Base-by-base conservation (phyloP, 2,329 filamentous ascomycete genomes). In the Cucurbitaria berberidis region DNA sequence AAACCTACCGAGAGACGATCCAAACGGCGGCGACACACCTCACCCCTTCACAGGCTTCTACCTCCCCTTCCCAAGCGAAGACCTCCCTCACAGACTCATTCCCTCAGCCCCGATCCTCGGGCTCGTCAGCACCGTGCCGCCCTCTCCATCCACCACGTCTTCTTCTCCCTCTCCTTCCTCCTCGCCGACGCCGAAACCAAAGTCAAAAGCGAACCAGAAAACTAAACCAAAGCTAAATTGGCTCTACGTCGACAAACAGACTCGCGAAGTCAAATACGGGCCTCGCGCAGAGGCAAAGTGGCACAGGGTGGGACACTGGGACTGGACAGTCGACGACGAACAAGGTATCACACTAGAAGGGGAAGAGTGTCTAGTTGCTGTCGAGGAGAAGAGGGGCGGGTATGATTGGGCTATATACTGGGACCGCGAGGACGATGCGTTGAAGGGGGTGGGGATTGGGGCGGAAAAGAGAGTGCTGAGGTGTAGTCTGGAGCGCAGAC, bases 231-330 rank as follows among this genome's bases (percentile, higher is more conserved):
- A 86, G 69, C 71, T 89, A 47, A 88, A 88, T 57, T 89, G 87
- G 87, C 80, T 89, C 18, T 89, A 86, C 62, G 81, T 84, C 2
- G 84, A 89, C 66, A 81, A 79, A 30, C 73, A 83, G 13, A 87
- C 85, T 1, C 74, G 83, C 39, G 82, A 87, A 67, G 55, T 88
- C 32, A 84, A 82, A 60, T 87, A 88, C 62, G 86, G 86, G 2
- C 86, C 86, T 8, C 84, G 89, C n/a, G 85, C 84, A 38, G 87
- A 89, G 59, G 91, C 89, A 32, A 79, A 87, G 43, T 84, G 81
- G 26, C 89, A 96, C 73, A 77, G 87, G 53, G 84, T 93, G 45
- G 91, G 91, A 19, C 87, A 89, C 2, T 96, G 89, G 88, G 88
- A 91, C 64, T 96, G 90, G 87, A 90, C 84, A 1, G 82, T 86